phyloP scores from a whole-genome alignment of 2,329 filamentous ascomycete species.

The Colletotrichum sp. region DNA sequence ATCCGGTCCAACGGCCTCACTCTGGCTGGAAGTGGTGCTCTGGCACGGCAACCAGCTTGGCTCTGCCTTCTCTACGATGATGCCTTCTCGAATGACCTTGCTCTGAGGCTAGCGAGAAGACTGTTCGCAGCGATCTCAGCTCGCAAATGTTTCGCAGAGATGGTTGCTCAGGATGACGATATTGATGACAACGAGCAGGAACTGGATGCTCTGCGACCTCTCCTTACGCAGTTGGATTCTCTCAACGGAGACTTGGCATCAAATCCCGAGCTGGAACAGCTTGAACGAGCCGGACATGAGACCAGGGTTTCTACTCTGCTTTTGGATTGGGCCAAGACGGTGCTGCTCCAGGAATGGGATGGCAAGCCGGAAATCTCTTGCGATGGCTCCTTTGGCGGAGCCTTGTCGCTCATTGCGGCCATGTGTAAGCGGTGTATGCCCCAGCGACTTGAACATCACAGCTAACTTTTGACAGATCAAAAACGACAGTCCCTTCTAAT shows the following conservation, averaged over 20 bases:
- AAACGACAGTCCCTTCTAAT: conserved; percentile 69
- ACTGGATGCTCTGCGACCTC: conserved; percentile 49
- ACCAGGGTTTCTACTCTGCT: conserved; percentile 61
- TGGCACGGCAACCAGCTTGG: conserved; percentile 50
- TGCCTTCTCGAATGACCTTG: conserved; percentile 65
- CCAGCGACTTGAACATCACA: background rate
- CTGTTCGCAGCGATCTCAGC: conserved; percentile 63
- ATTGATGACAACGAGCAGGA: conserved; percentile 34
- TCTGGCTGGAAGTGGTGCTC: conserved; percentile 49
- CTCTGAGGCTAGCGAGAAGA: conserved; percentile 62
- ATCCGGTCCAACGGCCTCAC: conserved; percentile 60
- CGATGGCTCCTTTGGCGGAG: conserved; percentile 76
- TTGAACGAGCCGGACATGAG: conserved; percentile 61
- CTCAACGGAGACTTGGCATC: conserved; percentile 49
- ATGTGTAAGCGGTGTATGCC: conserved; percentile 64
- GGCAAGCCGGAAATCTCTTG: conserved; percentile 73
- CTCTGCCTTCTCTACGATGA: conserved; percentile 68
- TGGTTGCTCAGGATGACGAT: conserved; percentile 40
- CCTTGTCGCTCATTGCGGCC: conserved; percentile 73
- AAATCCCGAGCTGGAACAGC: conserved; percentile 52
- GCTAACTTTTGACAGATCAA: conserved; percentile 51
- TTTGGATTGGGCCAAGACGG: conserved; percentile 75
- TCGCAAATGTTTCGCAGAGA: conserved; percentile 54
- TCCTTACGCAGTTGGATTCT: conserved; percentile 60
- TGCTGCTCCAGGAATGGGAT: conserved; percentile 83